Conservation (phyloP, 2,329 filamentous ascomycete species). For the Furcasterigmium sp. region DNA sequence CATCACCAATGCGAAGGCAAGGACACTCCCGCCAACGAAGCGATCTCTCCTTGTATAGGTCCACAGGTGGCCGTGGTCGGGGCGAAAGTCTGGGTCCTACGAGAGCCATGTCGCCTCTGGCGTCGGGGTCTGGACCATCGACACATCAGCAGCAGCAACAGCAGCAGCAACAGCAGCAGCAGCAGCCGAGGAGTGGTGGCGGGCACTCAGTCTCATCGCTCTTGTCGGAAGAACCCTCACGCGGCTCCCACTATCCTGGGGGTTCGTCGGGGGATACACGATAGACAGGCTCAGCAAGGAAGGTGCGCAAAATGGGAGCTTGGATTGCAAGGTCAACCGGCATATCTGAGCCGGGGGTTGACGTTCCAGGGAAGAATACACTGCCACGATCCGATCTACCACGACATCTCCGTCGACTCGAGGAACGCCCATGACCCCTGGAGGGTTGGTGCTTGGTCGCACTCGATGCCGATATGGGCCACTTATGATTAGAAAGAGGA, state of each 20-base stretch:
- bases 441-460: too few species aligned
- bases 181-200: constrained; percentile 11
- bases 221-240: constrained; percentile 32
- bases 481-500: too few species aligned
- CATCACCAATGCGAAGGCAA: constrained; percentile 46
- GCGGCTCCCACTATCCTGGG: background rate
- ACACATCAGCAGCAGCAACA: constrained; percentile 22
- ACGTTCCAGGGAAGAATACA: too few species aligned
- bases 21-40: constrained; percentile 62
- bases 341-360: too few species aligned
- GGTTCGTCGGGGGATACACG: constrained; percentile 3
- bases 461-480: too few species aligned
- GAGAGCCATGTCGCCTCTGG: constrained; percentile 29
- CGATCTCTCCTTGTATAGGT: constrained; percentile 50
- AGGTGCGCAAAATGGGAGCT: too few species aligned
- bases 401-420: too few species aligned
- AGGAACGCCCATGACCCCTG: too few species aligned
- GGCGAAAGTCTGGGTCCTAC: constrained; percentile 25
- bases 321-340: too few species aligned
- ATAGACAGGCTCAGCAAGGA: background rate
- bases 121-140: constrained; percentile 22
- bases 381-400: too few species aligned
- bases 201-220: constrained; percentile 38
- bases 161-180: constrained; percentile 15
- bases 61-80: constrained; percentile 27